Base-by-base conservation (phyloP, 225 moss, liverwort and hornwort species). In the Lunularia cruciata region DNA sequence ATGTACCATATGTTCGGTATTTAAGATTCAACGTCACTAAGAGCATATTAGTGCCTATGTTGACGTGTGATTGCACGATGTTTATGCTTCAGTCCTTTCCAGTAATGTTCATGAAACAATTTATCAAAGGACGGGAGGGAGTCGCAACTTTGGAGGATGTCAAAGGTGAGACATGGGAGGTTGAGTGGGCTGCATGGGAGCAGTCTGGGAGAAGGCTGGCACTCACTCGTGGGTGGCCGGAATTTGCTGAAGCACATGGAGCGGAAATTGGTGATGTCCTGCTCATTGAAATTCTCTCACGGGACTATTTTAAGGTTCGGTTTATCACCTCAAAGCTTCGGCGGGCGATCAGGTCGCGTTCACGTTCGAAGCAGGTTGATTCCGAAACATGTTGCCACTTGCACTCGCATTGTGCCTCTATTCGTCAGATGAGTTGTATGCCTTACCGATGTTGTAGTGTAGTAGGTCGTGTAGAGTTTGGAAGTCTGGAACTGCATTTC, bases 141-240 rank as follows among this genome's bases (percentile, higher is more conserved):
- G 56, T 54, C 16, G 76, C 81, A 35, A 72, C 71, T 47, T 63
- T 85, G 32, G 81, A 85, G 70, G 82, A 82, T 60, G 55, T 64
- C 15, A 65, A 69, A 49, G 79, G 85, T 42, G 58, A 68, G 8
- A 82, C 66, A 37, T 85, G 85, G 85, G 42, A 48, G 42, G 81
- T 82, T 74, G 76, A 79, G 55, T 85, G 85, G 85, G 78, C 81
- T 30, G 82, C 85, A 42, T 85, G 85, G 85, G 85, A 85, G 48
- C 85, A 85, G 28, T 81, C 82, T 68, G 81, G 85, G 33, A 75
- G 82, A 73, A 76, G 85, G 64, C 78, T 85, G 59, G 85, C 82
- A 6, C 71, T 85, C 2, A 82, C 82, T 25, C 73, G 71, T 37
- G 85, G 85, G 31, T 85, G 85, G 85, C 78, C 85, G 33, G 85